Evolutionary conservation across 768 basidiomycete genomes (phyloP), one percentile per base, ranked within the genome.

Genomic region (Clitopilus hobsonii): DNA sequence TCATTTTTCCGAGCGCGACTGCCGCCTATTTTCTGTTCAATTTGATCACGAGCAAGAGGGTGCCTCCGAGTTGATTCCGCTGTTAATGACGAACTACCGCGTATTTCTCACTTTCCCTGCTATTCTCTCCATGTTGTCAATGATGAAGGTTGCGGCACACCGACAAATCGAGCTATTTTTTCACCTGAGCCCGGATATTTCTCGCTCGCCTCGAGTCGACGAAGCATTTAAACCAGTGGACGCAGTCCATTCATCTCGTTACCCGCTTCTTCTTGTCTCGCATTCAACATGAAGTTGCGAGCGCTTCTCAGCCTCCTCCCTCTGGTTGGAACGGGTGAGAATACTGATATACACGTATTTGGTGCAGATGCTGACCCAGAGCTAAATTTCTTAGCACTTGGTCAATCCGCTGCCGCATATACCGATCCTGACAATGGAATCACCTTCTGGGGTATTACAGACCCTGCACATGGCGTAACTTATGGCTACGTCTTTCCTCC

Each of bases 401-500:
- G 78, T 8, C 81, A 82, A 64, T 59, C 60, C 6, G 78, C 73
- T 22, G 62, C 70, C n/a, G 41, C 63, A 28, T 83, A 78, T 60
- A 69, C 70, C 27, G 83, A 83, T 58, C 67, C 78, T 8, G 79
- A 74, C 61, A 83, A 79, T 61, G 82, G 82, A 51, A 83, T 83
- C 58, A 70, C 75, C 26, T 83, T 84, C 67, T 71, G 60, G 59
- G 78, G 78, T 13, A 56, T 68, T 18, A 77, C 72, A 2, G 77
- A 78, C 25, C 68, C 69, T 23, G 76, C 67, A 1, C 74, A 75
- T 57, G 54, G 61, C 10, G 74, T 79, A 5, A 72, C 70, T 30
- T 74, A 77, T 59, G 82, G 82, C 54, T 77, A 77, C 56, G 68
- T 78, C 29, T 80, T 85, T 59, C 83, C 83, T 22, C 78, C 79